Percentiles rank a stretch among this genome's conserved stretches.
Conservation (phyloP, 306 rosid species). For the Corylus avellana region DNA sequence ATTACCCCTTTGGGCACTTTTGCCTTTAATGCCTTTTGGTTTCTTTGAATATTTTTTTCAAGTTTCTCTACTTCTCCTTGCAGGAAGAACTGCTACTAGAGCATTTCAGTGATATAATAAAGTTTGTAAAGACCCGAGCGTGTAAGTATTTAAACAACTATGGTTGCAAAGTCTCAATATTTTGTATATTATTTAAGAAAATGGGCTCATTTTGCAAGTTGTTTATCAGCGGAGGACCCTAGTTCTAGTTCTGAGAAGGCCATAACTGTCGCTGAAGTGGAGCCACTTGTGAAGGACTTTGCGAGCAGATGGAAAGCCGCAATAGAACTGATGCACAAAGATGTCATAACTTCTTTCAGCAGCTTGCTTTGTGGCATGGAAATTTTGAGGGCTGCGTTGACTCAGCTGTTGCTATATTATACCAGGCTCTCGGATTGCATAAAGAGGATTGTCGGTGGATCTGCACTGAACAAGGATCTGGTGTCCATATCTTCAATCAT, state of each 20-base stretch:
- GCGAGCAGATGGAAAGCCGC: slow-evolving; percentile 97
- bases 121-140: slow-evolving; percentile 87
- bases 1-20: neutral
- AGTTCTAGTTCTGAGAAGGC: slow-evolving; percentile 63
- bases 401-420: slow-evolving; percentile 86
- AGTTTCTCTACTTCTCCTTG: slow-evolving; percentile 36
- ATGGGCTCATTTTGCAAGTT: slow-evolving; percentile 23
- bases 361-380: slow-evolving; percentile 98
- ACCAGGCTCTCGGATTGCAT: slow-evolving; percentile 93
- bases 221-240: slow-evolving; percentile 80
- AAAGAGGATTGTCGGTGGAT: slow-evolving; percentile 76
- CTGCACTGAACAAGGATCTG: slow-evolving; percentile 86
- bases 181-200: slow-evolving; percentile 6
- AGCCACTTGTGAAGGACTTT: slow-evolving; percentile 95
- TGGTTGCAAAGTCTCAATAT: slow-evolving; percentile 16
- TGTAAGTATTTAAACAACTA: slow-evolving; percentile 54
- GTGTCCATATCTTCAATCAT: slow-evolving; percentile 85
- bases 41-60: slow-evolving; percentile 17
- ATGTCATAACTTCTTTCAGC: slow-evolving; percentile 97
- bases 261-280: slow-evolving; percentile 68
- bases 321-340: slow-evolving; percentile 98
- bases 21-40: neutral
- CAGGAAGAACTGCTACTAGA: slow-evolving; percentile 94
- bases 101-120: slow-evolving; percentile 78
- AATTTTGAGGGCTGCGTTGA: slow-evolving; percentile 79